A percentile compares a stretch with the other conserved stretches of the same genome.
These are phyloP conservation scores for Lactarius pseudohatsudake DNA, from an alignment of 768 basidiomycete genomes.

Conservation along the genomic window DNA sequence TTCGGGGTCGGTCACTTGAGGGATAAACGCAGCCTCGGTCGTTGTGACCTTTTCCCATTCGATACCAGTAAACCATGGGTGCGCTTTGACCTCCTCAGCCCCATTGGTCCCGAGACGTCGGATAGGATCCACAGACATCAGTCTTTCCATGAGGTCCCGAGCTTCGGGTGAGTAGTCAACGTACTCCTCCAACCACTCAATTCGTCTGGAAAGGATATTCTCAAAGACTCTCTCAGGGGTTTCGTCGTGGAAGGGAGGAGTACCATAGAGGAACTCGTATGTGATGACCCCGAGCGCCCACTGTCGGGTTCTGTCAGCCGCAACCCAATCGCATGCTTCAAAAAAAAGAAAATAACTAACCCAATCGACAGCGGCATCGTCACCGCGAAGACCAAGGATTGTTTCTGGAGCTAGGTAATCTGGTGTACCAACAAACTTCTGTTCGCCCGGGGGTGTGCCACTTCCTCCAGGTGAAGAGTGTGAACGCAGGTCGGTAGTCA, in stretches of 20 bases:
- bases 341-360: conserved; percentile 46
- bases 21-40: conserved; percentile 91
- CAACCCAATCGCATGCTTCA: conserved; percentile 2
- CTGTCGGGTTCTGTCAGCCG: conserved; percentile 43
- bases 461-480: conserved; percentile 58
- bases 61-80: conserved; percentile 86
- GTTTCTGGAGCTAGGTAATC: conserved; percentile 97
- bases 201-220: conserved; percentile 91
- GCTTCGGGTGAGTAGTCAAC: conserved; percentile 83
- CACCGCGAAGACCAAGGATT: conserved; percentile 91
- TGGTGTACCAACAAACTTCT: conserved; percentile 96
- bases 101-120: conserved; percentile 83
- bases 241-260: conserved; percentile 97
- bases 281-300: conserved; percentile 99
- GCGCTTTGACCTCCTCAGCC: conserved; percentile 88
- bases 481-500: conserved; percentile 79
- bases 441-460: conserved; percentile 76
- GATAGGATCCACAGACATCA: conserved; percentile 78
- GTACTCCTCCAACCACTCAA: conserved; percentile 97
- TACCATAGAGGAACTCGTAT: conserved; percentile 96
- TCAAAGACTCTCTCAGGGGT: conserved; percentile 97
- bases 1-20: conserved; percentile 92
- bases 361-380: conserved; percentile 97
- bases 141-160: conserved; percentile 83
- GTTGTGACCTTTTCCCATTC: conserved; percentile 92